A percentile compares a stretch with the other conserved stretches of the same genome.
Evolutionary conservation across 2,329 filamentous ascomycete genomes (phyloP).

Genomic region (Rutstroemia sp.): DNA sequence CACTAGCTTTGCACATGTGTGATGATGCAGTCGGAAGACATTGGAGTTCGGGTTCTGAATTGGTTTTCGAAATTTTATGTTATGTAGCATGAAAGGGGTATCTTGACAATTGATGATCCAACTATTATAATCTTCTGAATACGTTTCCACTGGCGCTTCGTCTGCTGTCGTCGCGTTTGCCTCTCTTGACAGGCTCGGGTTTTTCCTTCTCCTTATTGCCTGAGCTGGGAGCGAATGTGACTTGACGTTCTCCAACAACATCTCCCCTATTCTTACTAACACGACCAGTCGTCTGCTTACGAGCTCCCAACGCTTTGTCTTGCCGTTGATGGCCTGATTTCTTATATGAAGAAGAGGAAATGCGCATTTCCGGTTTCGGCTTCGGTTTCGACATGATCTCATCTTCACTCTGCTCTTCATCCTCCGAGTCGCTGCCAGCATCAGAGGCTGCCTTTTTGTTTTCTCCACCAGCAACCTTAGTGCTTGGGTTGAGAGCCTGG

Average conservation of each 20-base stretch:
- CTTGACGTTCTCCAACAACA: slow-evolving; percentile 54
- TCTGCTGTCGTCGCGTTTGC: slow-evolving; percentile 36
- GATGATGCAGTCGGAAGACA: background rate
- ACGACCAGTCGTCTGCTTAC: slow-evolving; percentile 44
- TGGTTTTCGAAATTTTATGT: background rate
- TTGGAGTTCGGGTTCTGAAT: background rate
- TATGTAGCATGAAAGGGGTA: slow-evolving; percentile 8
- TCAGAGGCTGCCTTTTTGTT: slow-evolving; percentile 32
- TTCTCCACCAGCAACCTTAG: slow-evolving; percentile 34
- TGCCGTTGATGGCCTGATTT: slow-evolving; percentile 44
- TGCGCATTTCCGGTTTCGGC: slow-evolving; percentile 46
- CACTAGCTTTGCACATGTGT: background rate
- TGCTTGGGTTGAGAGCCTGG: slow-evolving; percentile 81
- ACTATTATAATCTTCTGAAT: slow-evolving; percentile 55
- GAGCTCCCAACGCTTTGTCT: slow-evolving; percentile 50
- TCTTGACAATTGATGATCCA: slow-evolving; percentile 6
- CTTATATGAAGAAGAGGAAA: slow-evolving; percentile 61
- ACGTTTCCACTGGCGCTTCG: slow-evolving; percentile 71
- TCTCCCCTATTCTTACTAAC: slow-evolving; percentile 40
- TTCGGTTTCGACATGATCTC: slow-evolving; percentile 29
- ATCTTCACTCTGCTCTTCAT: slow-evolving; percentile 39
- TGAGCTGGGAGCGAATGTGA: slow-evolving; percentile 64
- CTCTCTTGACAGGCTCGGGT: slow-evolving; percentile 17
- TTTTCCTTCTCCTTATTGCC: slow-evolving; percentile 42
- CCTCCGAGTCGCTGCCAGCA: slow-evolving; percentile 32